Evolutionary conservation across 2,329 filamentous ascomycete genomes (phyloP), one percentile per base, ranked within the genome.

Genomic region (Stemphylium vesicarium): DNA sequence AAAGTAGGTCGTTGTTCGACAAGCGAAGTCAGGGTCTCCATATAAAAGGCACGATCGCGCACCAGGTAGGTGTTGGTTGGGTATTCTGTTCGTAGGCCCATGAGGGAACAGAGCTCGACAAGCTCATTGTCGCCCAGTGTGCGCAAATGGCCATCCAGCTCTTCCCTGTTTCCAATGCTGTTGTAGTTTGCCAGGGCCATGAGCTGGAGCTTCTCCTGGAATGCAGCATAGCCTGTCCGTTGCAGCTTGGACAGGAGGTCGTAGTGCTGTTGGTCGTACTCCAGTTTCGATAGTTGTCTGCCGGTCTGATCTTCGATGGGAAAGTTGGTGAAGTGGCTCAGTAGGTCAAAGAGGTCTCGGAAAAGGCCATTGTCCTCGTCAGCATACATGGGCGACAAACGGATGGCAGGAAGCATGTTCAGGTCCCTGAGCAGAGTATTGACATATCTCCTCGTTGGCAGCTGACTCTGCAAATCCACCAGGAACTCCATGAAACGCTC

Each of bases 401-500:
- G 85, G 65, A 97, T 86, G 9, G 90, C 85, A 1, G 94, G 81
- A 24, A 97, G 77, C 18, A 96, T 77, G 71, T 98, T 92, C 40
- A 98, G 79, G 71, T 99, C 94, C 66, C 90, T 88, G 12, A 98
- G 76, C 37, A 99, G 79, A 1, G 91, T 88, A 74, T 97, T 97
- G 71, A 96, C 91, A 73, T 98, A 98, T 75, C 95, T 87, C 65
- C 95, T 84, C 3, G 96, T 99, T 0, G 95, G 95, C 42, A 98
- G 81, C 74, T 99, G 95, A 68, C 94, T 97, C 73, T 96, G 87
- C 16, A 99, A 79, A 72, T 99, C 95, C 8, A 90, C 88, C 42
- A 99, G 80, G 46, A 99, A 88, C 75, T 99, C 95, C 46, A 95
- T 77, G 60, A 98, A 94, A n/a, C 93, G 86, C 75, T 98, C 94